Conservation (phyloP, 345 rosid genomes). For the Rhodamnia argentea region DNA sequence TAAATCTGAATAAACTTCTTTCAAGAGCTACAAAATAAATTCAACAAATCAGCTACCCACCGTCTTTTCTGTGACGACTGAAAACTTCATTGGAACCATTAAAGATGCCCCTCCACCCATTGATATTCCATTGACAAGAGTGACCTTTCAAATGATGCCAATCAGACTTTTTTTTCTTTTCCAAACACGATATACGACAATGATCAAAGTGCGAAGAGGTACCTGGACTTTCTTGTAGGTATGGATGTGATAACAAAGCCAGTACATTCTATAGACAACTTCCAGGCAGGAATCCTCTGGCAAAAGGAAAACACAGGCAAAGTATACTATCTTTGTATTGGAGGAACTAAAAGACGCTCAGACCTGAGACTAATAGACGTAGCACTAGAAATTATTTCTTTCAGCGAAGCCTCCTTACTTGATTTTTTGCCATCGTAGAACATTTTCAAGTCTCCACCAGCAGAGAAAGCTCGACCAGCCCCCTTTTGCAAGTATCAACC, state of each 20-base stretch:
- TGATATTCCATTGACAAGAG: constrained; percentile 81
- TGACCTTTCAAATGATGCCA: constrained; percentile 33
- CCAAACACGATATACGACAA: not conserved
- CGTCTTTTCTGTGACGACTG: constrained; percentile 89
- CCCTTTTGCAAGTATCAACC: constrained; percentile 30
- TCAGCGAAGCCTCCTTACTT: constrained; percentile 25
- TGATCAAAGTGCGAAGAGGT: not conserved
- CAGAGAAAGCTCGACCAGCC: constrained; percentile 87
- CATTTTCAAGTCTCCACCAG: constrained; percentile 92
- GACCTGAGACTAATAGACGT: not conserved
- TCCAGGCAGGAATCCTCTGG: constrained; percentile 88
- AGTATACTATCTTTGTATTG: too few relatives aligned
- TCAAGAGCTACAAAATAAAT: not conserved
- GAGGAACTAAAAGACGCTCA: not conserved
- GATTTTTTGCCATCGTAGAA: constrained; percentile 73
- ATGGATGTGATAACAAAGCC: constrained; percentile 92
- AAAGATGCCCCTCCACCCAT: constrained; percentile 98
- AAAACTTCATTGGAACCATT: constrained; percentile 90
- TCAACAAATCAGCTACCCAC: constrained; percentile 21
- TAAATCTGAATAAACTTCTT: not conserved
- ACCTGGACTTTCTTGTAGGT: constrained; percentile 82
- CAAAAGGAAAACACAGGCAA: not conserved
- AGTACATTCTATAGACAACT: constrained; percentile 90
- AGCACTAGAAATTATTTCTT: not conserved
- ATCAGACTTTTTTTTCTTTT: not conserved